Evolutionary conservation across 2,329 filamentous ascomycete species (phyloP).

Genomic region (Aspergillus japonicus): DNA sequence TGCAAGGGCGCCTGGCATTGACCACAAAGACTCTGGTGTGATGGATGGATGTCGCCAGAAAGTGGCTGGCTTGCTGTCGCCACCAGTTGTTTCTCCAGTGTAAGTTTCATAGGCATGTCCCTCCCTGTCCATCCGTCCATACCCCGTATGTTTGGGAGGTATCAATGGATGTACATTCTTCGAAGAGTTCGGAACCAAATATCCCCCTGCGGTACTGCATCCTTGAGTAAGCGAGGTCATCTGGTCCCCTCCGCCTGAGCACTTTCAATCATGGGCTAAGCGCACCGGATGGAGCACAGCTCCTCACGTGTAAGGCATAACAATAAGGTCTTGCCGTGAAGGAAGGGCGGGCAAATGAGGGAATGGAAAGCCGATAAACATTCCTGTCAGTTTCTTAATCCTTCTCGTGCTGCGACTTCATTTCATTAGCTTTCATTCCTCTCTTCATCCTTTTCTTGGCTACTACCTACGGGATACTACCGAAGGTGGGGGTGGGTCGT

Average conservation of each 20-base stretch:
- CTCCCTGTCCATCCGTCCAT: neutral
- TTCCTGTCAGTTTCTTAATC: neutral
- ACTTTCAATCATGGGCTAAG: neutral
- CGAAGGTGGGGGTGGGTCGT: neutral
- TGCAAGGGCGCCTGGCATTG: neutral
- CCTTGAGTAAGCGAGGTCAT: neutral
- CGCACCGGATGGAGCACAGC: neutral
- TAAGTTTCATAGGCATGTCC: neutral
- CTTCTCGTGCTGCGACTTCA: neutral
- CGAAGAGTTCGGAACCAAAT: too few species aligned
- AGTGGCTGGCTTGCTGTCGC: neutral
- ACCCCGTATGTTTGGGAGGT: neutral
- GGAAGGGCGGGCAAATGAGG: neutral
- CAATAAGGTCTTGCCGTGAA: neutral
- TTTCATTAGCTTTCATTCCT: neutral
- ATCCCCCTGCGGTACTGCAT: too few species aligned
- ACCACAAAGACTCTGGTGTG: neutral
- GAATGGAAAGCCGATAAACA: neutral
- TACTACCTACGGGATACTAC: neutral
- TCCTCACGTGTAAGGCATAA: neutral
- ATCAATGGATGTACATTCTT: neutral
- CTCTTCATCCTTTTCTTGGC: neutral
- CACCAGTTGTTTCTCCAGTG: too few species aligned
- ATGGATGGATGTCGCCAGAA: neutral
- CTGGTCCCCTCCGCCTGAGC: neutral